Base-by-base conservation (phyloP, 305 asterid genomes). In the Fraxinus xanthoxyloides region DNA sequence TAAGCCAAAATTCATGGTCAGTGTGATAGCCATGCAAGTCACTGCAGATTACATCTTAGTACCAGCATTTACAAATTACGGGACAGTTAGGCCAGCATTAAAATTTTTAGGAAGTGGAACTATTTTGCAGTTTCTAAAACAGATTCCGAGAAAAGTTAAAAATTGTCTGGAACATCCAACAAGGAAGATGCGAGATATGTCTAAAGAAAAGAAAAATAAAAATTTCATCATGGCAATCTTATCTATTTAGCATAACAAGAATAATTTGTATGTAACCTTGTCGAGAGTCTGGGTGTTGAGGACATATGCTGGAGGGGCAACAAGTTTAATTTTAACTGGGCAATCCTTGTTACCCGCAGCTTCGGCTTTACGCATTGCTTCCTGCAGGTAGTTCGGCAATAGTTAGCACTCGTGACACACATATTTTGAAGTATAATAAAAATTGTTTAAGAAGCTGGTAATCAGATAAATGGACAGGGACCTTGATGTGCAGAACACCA, bases 361-460 rank as follows among this genome's bases (percentile, higher is more conserved):
- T 90, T 96, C 99, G 83, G 99, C 98, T 90, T 93, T 96, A 59
- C 97, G 94, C 99, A 96, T 96, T 13, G 99, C 99, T 31, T 88
- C 98, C 99, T 95, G 85, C 59, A 80, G 82, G 82, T 30, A 13
- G 56, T 59, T 82, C 74, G n/a, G n/a, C n/a, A 69, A 77, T 74
- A 59, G 75, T 78, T 54, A 79, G 48, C 35, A 78, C 72, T 74
- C 30, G 40, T 8, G 81, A 76, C 46, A 35, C 32, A 65, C 19
- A 36, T 69, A 51, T 12, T 23, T 79, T 54, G n/a, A 7, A 73
- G 77, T 35, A 73, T 21, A 79, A 36, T 48, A 63, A 15, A 31
- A 43, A 36, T 48, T 36, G 23, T 15, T 21, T 26, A 83, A 54
- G 80, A 75, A 75, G 74, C 8, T 5, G 61, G 54, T 51, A 67